Evolutionary conservation across 2,329 filamentous ascomycete species (phyloP).

Genomic region (Basipetospora chlamydospora): DNA sequence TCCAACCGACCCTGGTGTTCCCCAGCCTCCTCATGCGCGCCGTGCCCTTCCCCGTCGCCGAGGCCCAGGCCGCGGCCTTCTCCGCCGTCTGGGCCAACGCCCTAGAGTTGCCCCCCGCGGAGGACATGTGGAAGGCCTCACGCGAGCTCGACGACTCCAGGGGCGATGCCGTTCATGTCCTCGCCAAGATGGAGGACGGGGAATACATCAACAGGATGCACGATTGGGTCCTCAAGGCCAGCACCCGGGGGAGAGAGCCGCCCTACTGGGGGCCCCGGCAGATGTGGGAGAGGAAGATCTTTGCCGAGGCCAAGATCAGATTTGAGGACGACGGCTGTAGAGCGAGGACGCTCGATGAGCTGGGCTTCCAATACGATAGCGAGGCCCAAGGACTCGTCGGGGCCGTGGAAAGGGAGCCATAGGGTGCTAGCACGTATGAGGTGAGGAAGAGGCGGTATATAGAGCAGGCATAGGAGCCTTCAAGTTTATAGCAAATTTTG

Average conservation of each 20-base stretch:
- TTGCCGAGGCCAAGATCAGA: conserved; percentile 53
- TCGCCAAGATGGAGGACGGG: conserved; percentile 44
- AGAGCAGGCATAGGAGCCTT: too few species aligned
- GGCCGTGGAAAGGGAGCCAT: conserved; percentile 1
- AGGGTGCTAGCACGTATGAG: background rate
- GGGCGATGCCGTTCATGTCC: conserved; percentile 31
- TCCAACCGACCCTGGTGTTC: conserved; percentile 66
- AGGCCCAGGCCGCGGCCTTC: conserved; percentile 65
- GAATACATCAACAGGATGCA: conserved; percentile 56
- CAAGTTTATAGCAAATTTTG: too few species aligned
- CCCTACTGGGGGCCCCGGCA: conserved; percentile 57
- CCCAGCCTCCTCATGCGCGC: conserved; percentile 62
- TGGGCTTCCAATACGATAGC: conserved; percentile 42
- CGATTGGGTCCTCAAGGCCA: conserved; percentile 41
- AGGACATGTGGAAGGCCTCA: conserved; percentile 61
- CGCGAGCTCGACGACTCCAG: conserved; percentile 34
- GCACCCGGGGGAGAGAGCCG: conserved; percentile 47
- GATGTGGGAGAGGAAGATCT: conserved; percentile 57
- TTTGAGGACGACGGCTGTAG: conserved; percentile 53
- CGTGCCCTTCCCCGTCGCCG: conserved; percentile 74
- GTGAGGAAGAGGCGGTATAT: too few species aligned
- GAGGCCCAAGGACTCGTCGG: background rate
- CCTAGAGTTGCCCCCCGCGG: conserved; percentile 44
- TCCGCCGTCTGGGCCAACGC: conserved; percentile 64
- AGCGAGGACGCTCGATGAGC: conserved; percentile 52